phyloP scores from a whole-genome alignment of 306 rosid species.

The Medicago lupulina region DNA sequence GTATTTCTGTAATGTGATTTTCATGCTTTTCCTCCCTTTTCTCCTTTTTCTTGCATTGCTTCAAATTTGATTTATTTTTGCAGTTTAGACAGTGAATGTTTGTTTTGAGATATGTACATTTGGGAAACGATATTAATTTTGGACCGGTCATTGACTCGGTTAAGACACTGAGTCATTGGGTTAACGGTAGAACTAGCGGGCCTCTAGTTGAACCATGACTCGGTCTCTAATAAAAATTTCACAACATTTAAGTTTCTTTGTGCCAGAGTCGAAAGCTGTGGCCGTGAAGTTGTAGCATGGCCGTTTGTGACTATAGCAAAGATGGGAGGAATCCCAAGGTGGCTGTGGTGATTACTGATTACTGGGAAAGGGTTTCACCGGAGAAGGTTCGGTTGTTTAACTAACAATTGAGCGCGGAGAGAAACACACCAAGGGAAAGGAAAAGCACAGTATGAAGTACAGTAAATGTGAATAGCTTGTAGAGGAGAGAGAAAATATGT shows the following conservation, averaged over 20 bases:
- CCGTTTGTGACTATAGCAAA: background rate
- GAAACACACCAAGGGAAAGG: background rate
- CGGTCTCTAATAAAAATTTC: background rate
- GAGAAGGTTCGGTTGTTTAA: background rate
- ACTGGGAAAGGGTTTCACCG: background rate
- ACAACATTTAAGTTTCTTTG: background rate
- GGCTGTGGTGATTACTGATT: background rate
- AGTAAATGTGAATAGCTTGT: background rate
- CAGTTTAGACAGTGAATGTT: conserved; percentile 29
- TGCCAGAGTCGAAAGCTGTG: background rate
- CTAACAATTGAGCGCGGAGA: background rate
- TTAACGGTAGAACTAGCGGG: background rate
- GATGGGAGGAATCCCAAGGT: background rate
- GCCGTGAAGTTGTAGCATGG: background rate
- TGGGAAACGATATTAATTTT: background rate
- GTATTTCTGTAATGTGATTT: conserved; percentile 17
- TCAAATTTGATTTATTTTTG: conserved; percentile 18
- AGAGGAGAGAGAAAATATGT: background rate
- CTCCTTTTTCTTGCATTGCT: conserved; percentile 2
- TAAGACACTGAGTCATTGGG: background rate
- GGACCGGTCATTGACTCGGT: background rate
- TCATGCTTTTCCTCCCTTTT: conserved; percentile 29
- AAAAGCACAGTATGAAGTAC: background rate
- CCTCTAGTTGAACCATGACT: background rate
- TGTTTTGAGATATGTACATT: conserved; percentile 19